These are phyloP conservation scores for Rhodotorula sphaerocarpa DNA, from an alignment of 768 basidiomycete genomes.

Conservation along the genomic window DNA sequence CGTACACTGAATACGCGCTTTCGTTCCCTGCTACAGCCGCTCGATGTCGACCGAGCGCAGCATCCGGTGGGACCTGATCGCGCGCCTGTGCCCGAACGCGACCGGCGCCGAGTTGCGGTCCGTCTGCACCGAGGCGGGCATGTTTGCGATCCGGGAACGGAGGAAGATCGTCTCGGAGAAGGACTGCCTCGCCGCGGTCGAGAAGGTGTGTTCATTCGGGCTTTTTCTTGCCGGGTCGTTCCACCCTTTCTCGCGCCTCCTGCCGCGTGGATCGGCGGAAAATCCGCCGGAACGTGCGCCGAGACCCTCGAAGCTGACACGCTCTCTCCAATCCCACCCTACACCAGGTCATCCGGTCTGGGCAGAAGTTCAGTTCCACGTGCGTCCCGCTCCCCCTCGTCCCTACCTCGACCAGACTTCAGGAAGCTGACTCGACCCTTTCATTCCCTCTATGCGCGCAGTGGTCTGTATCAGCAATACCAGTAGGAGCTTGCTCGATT, in stretches of 20 bases:
- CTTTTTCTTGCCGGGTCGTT: neutral
- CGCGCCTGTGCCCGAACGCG: slow-evolving; percentile 91
- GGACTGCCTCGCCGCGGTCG: slow-evolving; percentile 94
- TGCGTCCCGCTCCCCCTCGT: neutral
- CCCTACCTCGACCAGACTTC: no score
- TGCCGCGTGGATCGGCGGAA: no score
- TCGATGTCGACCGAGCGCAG: slow-evolving; percentile 89
- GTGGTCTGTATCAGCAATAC: neutral
- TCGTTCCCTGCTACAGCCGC: slow-evolving; percentile 46
- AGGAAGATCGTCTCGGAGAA: slow-evolving; percentile 95
- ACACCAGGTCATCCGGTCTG: slow-evolving; percentile 77
- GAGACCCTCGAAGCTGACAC: no score
- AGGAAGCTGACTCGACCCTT: no score
- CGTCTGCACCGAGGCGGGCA: slow-evolving; percentile 97
- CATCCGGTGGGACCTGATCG: slow-evolving; percentile 95
- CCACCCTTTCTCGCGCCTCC: neutral
- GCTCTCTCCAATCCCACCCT: no score
- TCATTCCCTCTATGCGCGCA: no score
- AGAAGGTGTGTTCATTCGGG: slow-evolving; percentile 61
- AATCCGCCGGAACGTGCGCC: no score
- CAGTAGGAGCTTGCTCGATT: neutral
- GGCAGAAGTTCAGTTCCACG: slow-evolving; percentile 97
- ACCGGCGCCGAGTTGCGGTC: slow-evolving; percentile 97
- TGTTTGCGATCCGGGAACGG: slow-evolving; percentile 96
- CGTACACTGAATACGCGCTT: neutral